Evolutionary conservation across 2,329 filamentous ascomycete genomes (phyloP).

Genomic region (Fusarium metavorans): DNA sequence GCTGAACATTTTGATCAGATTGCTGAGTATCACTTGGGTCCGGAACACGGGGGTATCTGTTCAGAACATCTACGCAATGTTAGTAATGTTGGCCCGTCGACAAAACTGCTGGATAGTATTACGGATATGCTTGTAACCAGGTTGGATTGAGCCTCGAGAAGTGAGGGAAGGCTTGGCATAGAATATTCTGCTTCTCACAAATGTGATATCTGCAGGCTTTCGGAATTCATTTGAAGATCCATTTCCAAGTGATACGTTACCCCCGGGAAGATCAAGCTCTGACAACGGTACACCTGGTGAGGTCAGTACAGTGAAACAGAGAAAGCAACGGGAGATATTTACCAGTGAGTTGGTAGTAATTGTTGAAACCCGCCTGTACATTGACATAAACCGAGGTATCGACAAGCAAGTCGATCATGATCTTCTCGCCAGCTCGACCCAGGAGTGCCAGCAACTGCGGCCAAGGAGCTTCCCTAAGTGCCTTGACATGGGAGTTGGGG

Average conservation of each 20-base stretch:
- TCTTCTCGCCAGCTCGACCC: conserved; percentile 78
- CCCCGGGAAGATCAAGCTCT: conserved; percentile 53
- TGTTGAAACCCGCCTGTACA: conserved; percentile 69
- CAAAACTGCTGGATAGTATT: conserved; percentile 50
- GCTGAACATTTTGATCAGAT: conserved; percentile 28
- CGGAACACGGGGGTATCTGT: conserved; percentile 65
- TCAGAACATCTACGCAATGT: conserved; percentile 77
- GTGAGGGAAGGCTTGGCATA: conserved; percentile 83
- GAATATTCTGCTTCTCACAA: conserved; percentile 87
- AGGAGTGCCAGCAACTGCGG: conserved; percentile 78
- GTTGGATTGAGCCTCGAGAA: conserved; percentile 73
- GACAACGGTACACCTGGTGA: conserved; percentile 63
- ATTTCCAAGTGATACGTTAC: conserved; percentile 10
- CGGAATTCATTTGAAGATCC: conserved; percentile 11
- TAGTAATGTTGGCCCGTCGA: conserved; percentile 2
- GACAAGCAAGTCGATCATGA: conserved; percentile 82
- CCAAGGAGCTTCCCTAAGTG: conserved; percentile 80
- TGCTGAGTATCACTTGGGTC: neutral
- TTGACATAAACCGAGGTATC: conserved; percentile 81
- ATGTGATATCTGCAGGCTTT: conserved; percentile 71
- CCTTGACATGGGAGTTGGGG: conserved; percentile 77
- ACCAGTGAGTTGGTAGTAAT: conserved; percentile 86
- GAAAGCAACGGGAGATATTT: conserved; percentile 38
- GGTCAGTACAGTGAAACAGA: neutral
- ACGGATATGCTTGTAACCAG: conserved; percentile 87